Conservation (phyloP, 1,139 yeast genomes). For the Lizanozyma gosingica region DNA sequence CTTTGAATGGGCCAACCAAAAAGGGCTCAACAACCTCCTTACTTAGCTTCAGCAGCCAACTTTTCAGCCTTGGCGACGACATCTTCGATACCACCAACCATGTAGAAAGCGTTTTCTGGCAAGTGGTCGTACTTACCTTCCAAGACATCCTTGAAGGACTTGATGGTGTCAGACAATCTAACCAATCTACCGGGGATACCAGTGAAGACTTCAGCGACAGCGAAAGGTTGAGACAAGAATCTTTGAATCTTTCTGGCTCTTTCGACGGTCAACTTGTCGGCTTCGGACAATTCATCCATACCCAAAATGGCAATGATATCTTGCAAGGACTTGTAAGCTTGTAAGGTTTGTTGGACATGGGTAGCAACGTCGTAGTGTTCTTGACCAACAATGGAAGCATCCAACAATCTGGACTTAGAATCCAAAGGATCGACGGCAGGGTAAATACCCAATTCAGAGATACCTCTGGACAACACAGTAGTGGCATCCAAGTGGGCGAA, state of each 20-base stretch:
- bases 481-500: slow-evolving; percentile 99
- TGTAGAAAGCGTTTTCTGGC: slow-evolving; percentile 99
- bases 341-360: slow-evolving; percentile 94
- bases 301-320: slow-evolving; percentile 99
- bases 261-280: slow-evolving; percentile 98
- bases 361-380: slow-evolving; percentile 97
- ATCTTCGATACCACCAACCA: slow-evolving; percentile 99
- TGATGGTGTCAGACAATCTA: slow-evolving; percentile 88
- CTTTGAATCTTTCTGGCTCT: slow-evolving; percentile 99
- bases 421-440: slow-evolving; percentile 99
- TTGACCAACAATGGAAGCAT: slow-evolving; percentile 94
- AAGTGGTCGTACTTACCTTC: slow-evolving; percentile 98
- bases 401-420: slow-evolving; percentile 98
- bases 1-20: no score
- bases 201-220: slow-evolving; percentile 99
- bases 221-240: slow-evolving; percentile 99
- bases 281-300: slow-evolving; percentile 99
- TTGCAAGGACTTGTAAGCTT: slow-evolving; percentile 99
- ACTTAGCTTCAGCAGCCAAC: slow-evolving; percentile 89
- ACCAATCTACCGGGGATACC: slow-evolving; percentile 99
- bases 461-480: slow-evolving; percentile 99
- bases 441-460: slow-evolving; percentile 99
- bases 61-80: slow-evolving; percentile 98
- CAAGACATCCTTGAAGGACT: slow-evolving; percentile 93
- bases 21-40: slow-evolving; percentile 21